Evolutionary conservation across 225 moss, liverwort and hornwort species (phyloP).

Genomic region (Ulota crispa): DNA sequence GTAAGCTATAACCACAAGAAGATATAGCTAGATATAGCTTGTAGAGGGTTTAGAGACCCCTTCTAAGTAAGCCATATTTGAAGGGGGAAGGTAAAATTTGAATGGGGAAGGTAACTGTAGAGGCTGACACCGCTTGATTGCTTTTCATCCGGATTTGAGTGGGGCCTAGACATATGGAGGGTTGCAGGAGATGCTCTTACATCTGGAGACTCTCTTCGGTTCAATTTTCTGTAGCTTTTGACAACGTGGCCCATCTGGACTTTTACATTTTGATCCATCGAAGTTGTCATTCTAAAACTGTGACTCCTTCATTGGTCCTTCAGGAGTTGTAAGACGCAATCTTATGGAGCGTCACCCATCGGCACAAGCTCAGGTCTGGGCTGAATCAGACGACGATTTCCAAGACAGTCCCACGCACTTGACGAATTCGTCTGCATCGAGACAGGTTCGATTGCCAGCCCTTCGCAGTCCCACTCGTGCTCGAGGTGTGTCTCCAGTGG

Average conservation of each 20-base stretch:
- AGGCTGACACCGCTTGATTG: too few species aligned
- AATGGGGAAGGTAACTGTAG: too few species aligned
- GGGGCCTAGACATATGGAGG: too few species aligned
- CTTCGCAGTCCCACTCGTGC: neutral
- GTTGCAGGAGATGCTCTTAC: too few species aligned
- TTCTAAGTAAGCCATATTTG: neutral
- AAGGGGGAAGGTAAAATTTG: too few species aligned
- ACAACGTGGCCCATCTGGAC: neutral
- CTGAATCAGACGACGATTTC: slow-evolving; percentile 44
- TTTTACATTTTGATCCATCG: neutral
- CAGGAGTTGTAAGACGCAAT: slow-evolving; percentile 21
- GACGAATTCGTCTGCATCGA: too few species aligned
- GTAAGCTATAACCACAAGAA: too few species aligned
- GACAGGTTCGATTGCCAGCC: slow-evolving; percentile 54
- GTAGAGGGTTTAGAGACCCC: too few species aligned
- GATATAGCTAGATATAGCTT: too few species aligned
- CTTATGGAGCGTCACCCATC: slow-evolving; percentile 51
- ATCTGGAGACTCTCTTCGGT: neutral
- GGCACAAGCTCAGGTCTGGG: slow-evolving; percentile 46
- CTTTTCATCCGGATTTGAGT: too few species aligned
- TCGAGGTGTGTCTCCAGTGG: neutral
- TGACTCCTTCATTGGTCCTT: neutral
- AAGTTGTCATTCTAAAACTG: neutral
- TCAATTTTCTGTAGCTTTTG: neutral
- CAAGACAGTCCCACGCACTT: slow-evolving; percentile 35